phyloP scores from a whole-genome alignment of 768 basidiomycete genomes.

The Trametopsis cervina region DNA sequence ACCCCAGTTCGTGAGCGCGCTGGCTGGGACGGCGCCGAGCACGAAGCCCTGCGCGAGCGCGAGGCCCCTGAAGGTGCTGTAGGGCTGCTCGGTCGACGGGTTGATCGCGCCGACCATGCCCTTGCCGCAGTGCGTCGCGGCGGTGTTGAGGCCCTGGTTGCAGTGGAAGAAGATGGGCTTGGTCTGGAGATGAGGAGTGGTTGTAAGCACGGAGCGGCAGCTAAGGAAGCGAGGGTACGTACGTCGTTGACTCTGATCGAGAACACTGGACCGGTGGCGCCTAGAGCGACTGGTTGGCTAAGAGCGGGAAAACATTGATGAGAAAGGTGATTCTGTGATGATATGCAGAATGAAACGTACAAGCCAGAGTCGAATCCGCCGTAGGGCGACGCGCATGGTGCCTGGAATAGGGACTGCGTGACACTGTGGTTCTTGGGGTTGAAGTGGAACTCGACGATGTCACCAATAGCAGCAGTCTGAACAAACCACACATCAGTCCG shows the following conservation, averaged over 20 bases:
- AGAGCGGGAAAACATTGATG: not conserved
- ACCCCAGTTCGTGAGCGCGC: not conserved
- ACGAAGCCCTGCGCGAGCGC: conserved; percentile 40
- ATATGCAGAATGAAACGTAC: conserved; percentile 17
- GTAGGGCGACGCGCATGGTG: conserved; percentile 18
- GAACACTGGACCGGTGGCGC: conserved; percentile 9
- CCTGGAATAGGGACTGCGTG: conserved; percentile 22
- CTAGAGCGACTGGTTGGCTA: conserved; percentile 20
- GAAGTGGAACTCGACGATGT: conserved; percentile 21
- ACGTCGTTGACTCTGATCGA: conserved; percentile 20
- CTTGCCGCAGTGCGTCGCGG: conserved; percentile 12
- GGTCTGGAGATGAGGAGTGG: conserved; percentile 4
- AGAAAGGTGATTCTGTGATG: not conserved
- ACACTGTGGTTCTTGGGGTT: conserved; percentile 24
- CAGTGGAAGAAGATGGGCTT: conserved; percentile 23
- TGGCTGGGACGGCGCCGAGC: not conserved
- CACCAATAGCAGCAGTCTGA: conserved; percentile 15
- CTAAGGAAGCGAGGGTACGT: not conserved
- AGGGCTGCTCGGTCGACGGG: conserved; percentile 22
- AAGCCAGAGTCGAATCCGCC: conserved; percentile 25
- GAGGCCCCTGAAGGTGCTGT: conserved; percentile 46
- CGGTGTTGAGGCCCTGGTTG: conserved; percentile 11
- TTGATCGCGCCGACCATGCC: conserved; percentile 28
- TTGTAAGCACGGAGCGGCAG: not conserved
- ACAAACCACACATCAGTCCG: not conserved